Evolutionary conservation across 2,329 filamentous ascomycete genomes (phyloP), one percentile per base, ranked within the genome.

Genomic region (Stachybotrys chartarum): DNA sequence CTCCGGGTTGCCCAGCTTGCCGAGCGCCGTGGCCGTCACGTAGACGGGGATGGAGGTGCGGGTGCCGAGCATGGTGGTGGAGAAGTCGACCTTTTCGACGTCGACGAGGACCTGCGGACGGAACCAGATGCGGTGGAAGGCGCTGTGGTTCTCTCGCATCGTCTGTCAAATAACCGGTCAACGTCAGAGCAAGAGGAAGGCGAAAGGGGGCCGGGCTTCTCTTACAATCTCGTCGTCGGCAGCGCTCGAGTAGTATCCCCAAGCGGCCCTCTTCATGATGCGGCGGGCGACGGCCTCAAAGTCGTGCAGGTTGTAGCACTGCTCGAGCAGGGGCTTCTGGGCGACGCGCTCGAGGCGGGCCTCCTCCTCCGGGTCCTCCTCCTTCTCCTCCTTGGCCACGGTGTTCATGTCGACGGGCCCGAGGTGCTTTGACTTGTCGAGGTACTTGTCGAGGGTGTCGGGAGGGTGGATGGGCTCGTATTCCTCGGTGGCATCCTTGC

Each of bases 71-170:
- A 99, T 97, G 2, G 88, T 96, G 30, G 92, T 97, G 42, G 84
- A 85, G 68, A 89, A 85, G 70, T 97, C 90, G 58, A 99, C 82
- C 24, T 89, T 81, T 69, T 92, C 89, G 42, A 99, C 94, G 66
- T 99, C 87, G 54, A 96, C 84, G 55, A 99, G 85, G 55, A 99
- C 78, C 60, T 86, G 86, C 4, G 94, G 94, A 24, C 94, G 85
- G 78, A 99, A 97, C 93, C 94, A 85, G 73, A 97, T 95, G 70
- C 95, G 92, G 76, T 99, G 94, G 76, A 91, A 99, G 50, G 94
- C 94, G 50, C 83, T 84, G 75, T 97, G 93, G 75, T 99, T 99
- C 74, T 97, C 93, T 60, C 93, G 85, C 78, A 97, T 79, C 0
- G 94, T 97, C 88, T 95, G 61, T 1, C 8, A 24, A 49, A 16